Percentiles rank a stretch among this genome's conserved stretches.
These are phyloP conservation scores for Xylariaceae sp. DNA, from an alignment of 2,329 filamentous ascomycete genomes.

Conservation along the genomic window DNA sequence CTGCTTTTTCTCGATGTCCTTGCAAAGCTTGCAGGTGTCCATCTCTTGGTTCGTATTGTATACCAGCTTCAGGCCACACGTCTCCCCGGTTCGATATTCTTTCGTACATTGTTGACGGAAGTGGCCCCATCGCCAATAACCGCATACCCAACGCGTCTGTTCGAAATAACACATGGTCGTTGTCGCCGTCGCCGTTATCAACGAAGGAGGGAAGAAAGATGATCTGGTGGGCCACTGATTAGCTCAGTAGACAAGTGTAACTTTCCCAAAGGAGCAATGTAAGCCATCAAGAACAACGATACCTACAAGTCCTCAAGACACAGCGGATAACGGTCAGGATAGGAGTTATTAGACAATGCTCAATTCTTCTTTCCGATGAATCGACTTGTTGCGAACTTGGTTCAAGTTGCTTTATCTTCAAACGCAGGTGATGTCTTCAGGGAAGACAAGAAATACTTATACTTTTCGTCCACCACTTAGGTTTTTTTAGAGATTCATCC, in stretches of 20 bases:
- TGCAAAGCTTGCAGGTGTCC: constrained; percentile 80
- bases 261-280: constrained; percentile 10
- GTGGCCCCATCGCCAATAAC: constrained; percentile 92
- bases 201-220: constrained; percentile 3
- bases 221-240: constrained; percentile 16
- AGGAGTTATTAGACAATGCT: not conserved
- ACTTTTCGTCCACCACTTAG: constrained; percentile 27
- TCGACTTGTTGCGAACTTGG: constrained; percentile 8
- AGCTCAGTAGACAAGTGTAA: constrained; percentile 17
- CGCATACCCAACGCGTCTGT: constrained; percentile 80
- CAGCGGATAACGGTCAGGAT: constrained; percentile 7
- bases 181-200: constrained; percentile 11
- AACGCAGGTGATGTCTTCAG: constrained; percentile 17
- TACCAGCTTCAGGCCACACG: constrained; percentile 90
- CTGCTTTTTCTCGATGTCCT: constrained; percentile 84
- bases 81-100: constrained; percentile 95
- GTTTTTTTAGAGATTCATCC: constrained; percentile 17
- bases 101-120: constrained; percentile 92
- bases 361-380: constrained; percentile 3
- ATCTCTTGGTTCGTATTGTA: constrained; percentile 68
- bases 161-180: constrained; percentile 92
- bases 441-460: constrained; percentile 34
- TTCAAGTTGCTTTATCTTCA: constrained; percentile 17
- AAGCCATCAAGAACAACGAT: constrained; percentile 6
- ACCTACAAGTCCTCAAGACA: constrained; percentile 14